Base-by-base conservation (phyloP, 2,329 filamentous ascomycete species). In the Lachnellula arida region DNA sequence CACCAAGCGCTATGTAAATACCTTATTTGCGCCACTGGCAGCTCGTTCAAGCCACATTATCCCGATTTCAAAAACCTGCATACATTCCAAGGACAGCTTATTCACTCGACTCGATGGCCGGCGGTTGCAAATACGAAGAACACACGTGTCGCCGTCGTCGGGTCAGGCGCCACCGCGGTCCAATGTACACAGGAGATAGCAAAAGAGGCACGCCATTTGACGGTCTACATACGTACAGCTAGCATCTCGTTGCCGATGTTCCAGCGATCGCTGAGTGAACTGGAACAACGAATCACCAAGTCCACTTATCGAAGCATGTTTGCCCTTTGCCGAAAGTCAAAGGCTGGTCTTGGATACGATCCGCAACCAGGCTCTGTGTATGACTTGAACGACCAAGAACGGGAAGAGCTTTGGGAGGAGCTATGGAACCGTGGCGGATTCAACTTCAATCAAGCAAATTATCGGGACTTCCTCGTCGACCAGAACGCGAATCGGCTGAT, bases 391-490 rank as follows among this genome's bases (percentile, higher is more conserved):
- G 37, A 40, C 14, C 3, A 40, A 17, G 37, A 40, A 40, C 80
- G 77, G 57, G 75, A 83, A 57, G 59, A 71, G 3, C 65, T 78
- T 8, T 85, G 78, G 76, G 37, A 40, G n/a, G 37, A 40, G 5
- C 5, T 40, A 9, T 51, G 82, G 81, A n/a, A 39, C 9, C 15
- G 22, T 1, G 51, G 51, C 3, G 51, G 51, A 11, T 53, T 53
- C 5, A 0, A 84, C 84, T 68, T 71, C 52, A 17, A 58, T 39
- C 47, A 35, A 22, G 53, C 71, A 0, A 66, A 73, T 2, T 86
- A 84, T 71, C 77, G 77, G 52, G 82, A 86, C 53, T 73, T 74
- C 49, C 59, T 83, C 4, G 66, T 70, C 17, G 69, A 74, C 28
- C 43, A 68, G 0, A 72, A 78, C 14, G 78, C 78, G 2, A 85